phyloP scores from a whole-genome alignment of 2,329 filamentous ascomycete genomes.

The Pyricularia pennisetigena region DNA sequence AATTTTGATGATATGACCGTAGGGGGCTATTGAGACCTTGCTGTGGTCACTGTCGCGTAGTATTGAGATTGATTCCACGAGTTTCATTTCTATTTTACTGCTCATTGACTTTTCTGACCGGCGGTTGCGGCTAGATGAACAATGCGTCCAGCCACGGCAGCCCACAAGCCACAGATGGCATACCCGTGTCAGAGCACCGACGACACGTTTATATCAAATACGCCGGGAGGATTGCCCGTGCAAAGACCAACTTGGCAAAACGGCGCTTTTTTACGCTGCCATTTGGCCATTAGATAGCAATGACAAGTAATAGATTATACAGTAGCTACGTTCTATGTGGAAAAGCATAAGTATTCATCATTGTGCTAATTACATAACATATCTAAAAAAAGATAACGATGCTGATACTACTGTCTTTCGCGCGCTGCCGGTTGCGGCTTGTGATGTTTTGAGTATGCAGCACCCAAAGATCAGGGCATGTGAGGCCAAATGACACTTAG shows the following conservation, averaged over 20 bases:
- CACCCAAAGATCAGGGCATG: no score
- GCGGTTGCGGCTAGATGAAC: not conserved
- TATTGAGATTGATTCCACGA: not conserved
- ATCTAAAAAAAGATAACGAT: no score
- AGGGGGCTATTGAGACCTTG: not conserved
- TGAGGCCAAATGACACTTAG: not conserved
- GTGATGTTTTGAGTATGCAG: no score
- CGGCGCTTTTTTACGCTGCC: not conserved
- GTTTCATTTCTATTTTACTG: not conserved
- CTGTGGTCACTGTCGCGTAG: not conserved
- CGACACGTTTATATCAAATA: not conserved
- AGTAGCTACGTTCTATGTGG: not conserved
- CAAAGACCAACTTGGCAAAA: no score
- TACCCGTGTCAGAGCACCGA: not conserved
- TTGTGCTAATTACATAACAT: no score
- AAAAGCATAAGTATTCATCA: not conserved
- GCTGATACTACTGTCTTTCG: no score
- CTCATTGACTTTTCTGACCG: not conserved
- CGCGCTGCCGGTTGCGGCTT: no score
- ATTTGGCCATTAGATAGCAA: not conserved
- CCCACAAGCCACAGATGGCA: not conserved
- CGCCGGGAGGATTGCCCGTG: no score
- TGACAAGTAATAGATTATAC: not conserved
- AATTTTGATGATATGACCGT: not conserved
- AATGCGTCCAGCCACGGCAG: not conserved